These are phyloP conservation scores for Lachancea mirantina DNA, from an alignment of 805 yeast genomes.

Conservation along the genomic window DNA sequence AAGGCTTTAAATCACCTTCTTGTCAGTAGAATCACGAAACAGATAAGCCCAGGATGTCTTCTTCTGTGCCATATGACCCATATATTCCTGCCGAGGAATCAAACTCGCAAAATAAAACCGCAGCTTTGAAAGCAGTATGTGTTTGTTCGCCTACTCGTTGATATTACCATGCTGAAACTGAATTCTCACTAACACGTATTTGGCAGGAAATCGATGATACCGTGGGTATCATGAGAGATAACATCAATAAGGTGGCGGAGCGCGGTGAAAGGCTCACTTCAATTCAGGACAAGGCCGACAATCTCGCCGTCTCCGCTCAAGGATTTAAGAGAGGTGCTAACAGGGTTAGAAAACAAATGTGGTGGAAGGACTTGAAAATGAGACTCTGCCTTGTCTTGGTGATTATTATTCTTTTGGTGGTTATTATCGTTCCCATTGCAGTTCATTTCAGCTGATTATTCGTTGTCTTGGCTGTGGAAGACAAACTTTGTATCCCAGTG, in stretches of 20 bases:
- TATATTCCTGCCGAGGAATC: constrained; percentile 59
- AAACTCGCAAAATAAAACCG: constrained; percentile 46
- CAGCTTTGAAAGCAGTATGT: constrained; percentile 77
- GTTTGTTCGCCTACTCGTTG: constrained; percentile 1
- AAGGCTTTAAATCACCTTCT: background rate
- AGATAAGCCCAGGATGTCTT: constrained; percentile 45
- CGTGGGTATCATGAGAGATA: constrained; percentile 95
- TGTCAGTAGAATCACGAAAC: background rate
- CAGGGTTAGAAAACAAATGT: constrained; percentile 96
- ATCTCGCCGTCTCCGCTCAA: constrained; percentile 84
- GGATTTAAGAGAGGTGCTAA: constrained; percentile 96
- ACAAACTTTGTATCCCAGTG: too few species aligned
- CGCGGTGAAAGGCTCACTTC: constrained; percentile 88
- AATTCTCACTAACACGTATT: constrained; percentile 25
- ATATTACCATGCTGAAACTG: background rate
- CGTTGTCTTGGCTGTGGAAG: too few species aligned
- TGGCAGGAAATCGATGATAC: constrained; percentile 84
- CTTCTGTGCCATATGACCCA: constrained; percentile 81
- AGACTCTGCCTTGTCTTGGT: constrained; percentile 80
- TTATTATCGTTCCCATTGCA: constrained; percentile 86
- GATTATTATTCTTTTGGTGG: constrained; percentile 73
- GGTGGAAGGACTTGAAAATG: constrained; percentile 98
- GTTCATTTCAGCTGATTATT: constrained; percentile 65
- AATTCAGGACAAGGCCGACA: constrained; percentile 88
- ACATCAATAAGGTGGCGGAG: constrained; percentile 91